Base-by-base conservation (phyloP, 371 early-diverging fungal species). In the Capillidium rhysosporum region DNA sequence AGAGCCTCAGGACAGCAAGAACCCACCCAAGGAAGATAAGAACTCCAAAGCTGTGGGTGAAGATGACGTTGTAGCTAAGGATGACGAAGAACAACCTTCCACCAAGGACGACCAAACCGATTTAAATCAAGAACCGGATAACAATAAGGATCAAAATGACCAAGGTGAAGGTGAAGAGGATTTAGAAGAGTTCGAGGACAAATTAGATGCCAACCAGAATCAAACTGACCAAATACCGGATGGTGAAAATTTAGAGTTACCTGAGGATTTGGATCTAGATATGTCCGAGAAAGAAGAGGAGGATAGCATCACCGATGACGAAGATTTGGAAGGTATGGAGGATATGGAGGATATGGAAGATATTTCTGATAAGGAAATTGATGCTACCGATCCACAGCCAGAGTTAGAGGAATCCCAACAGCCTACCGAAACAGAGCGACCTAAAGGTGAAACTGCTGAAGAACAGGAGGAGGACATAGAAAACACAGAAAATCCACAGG, bases 11-110 rank as follows among this genome's bases (percentile, higher is more conserved):
- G 75, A 79, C 61, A 73, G 70, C 30, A 72, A 68, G 45, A 74
- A 80, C 45, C 69, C 73, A 52, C 65, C 69, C 56, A 69, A 75
- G 29, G 61, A 67, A 0, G 64, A 69, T 28, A 66, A 75, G 34
- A 18, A 38, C 12, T 18, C 18, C n/a, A 12, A 30, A 9, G 16
- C 18, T 14, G 12, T 9, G 1, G 66, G 75, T 45, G 75, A 77
- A 43, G 65, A 69, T 25, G 82, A 81, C 28, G 75, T 72, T 69
- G 81, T 73, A 46, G 80, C 77, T 40, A 77, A 79, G 66, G 83
- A 74, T 59, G 68, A 65, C 62, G 67, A 76, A 41, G 77, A 69
- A 23, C 8, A 55, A 60, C 54, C 58, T 41, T 64, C 63, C 68
- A 55, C 64, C 65, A 20, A 65, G 61, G 55, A 70, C 59, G 53